Conservation (phyloP, 2,329 filamentous ascomycete species). For the Drechslerella dactyloides region DNA sequence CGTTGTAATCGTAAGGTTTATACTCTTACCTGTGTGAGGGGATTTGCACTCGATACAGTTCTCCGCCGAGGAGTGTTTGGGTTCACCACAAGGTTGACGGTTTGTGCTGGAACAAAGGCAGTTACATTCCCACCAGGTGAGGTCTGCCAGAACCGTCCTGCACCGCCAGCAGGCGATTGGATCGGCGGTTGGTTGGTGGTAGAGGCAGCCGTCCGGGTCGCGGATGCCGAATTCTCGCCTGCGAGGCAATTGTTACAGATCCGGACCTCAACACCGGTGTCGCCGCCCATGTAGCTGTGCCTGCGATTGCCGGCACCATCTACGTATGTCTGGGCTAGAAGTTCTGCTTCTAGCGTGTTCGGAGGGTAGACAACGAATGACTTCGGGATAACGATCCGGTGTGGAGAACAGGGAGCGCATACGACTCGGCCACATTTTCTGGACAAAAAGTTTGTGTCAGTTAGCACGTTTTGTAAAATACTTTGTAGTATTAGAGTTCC, state of each 20-base stretch:
- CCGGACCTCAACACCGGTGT: constrained; percentile 52
- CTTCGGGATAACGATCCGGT: constrained; percentile 54
- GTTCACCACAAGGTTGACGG: constrained; percentile 5
- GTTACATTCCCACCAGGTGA: constrained; percentile 36
- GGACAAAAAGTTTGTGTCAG: not conserved
- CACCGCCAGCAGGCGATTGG: constrained; percentile 33
- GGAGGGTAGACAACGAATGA: constrained; percentile 55
- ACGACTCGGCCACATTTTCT: constrained; percentile 55
- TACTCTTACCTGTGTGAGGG: constrained; percentile 23
- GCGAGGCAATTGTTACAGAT: constrained; percentile 54
- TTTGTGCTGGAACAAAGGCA: constrained; percentile 19
- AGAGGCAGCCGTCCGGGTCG: not conserved
- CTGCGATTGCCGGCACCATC: constrained; percentile 22
- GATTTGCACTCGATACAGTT: constrained; percentile 25
- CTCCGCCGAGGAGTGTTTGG: constrained; percentile 18
- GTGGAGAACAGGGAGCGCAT: constrained; percentile 55
- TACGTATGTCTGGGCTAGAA: constrained; percentile 22
- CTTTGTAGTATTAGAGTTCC: not conserved
- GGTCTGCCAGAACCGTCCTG: constrained; percentile 47
- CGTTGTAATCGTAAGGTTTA: not conserved
- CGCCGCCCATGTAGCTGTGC: constrained; percentile 41
- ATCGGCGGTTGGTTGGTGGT: constrained; percentile 21
- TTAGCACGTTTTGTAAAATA: constrained; percentile 5
- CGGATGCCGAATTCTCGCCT: constrained; percentile 33
- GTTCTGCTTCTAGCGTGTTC: constrained; percentile 19